Evolutionary conservation across 305 asterid species (phyloP).

Genomic region (Ruellia speciosa): DNA sequence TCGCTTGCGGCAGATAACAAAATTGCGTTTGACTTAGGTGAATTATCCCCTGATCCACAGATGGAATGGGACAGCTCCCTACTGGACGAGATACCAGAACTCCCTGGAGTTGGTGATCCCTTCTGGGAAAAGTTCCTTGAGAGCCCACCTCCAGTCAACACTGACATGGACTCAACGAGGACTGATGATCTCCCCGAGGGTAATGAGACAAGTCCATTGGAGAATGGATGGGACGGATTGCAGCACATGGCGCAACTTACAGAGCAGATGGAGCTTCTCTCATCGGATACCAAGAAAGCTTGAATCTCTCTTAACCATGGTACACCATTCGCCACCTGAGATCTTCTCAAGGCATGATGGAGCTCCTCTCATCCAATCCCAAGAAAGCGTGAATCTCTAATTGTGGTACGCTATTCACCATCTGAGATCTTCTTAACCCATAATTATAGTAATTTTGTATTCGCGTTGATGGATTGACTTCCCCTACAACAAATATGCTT

Average conservation of each 20-base stretch:
- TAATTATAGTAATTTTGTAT: neutral
- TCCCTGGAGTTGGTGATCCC: conserved; percentile 58
- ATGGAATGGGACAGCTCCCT: conserved; percentile 56
- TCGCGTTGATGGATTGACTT: neutral
- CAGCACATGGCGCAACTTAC: conserved; percentile 61
- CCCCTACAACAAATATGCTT: neutral
- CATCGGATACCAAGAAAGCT: conserved; percentile 34
- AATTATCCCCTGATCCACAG: conserved; percentile 35
- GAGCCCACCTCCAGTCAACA: conserved; percentile 39
- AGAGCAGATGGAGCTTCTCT: conserved; percentile 73
- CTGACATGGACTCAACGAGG: conserved; percentile 34
- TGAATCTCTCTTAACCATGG: no score
- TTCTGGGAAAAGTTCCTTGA: conserved; percentile 76
- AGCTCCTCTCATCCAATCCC: conserved; percentile 50
- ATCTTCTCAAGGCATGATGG: conserved; percentile 33
- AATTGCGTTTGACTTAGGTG: conserved; percentile 36
- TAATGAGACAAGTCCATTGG: conserved; percentile 30
- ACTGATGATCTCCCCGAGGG: conserved; percentile 36
- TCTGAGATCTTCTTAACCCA: neutral
- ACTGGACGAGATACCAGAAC: conserved; percentile 56
- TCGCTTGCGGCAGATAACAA: conserved; percentile 27
- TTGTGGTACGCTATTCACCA: neutral
- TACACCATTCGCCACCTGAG: no score
- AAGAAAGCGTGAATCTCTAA: conserved; percentile 6
- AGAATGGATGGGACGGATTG: conserved; percentile 48